phyloP scores from a whole-genome alignment of 2,329 filamentous ascomycete species.

The Phialophora tarda region DNA sequence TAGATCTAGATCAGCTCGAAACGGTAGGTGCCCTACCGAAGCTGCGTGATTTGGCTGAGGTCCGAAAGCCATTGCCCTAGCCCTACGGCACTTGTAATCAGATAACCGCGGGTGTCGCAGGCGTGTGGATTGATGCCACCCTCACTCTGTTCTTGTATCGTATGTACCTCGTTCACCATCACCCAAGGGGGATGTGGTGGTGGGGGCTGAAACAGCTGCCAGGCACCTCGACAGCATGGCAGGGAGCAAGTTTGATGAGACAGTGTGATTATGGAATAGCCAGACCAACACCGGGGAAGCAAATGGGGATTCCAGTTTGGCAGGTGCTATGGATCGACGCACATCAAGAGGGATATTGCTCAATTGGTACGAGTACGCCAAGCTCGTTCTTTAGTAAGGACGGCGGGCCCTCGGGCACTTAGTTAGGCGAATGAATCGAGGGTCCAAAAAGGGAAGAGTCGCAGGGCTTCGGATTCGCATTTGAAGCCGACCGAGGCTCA shows the following conservation, averaged over 20 bases:
- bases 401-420: constrained; percentile 16
- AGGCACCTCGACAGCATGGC: neutral
- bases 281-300: neutral
- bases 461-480: constrained; percentile 14
- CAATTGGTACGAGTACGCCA: constrained; percentile 20
- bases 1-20: neutral
- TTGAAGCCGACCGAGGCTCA: constrained; percentile 1
- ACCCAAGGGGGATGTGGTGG: neutral
- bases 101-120: neutral
- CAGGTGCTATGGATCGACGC: constrained; percentile 5
- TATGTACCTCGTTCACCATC: neutral
- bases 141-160: neutral
- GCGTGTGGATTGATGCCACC: neutral
- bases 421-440: constrained; percentile 16
- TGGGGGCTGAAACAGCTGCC: constrained; percentile 6
- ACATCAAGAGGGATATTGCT: constrained; percentile 15
- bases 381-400: constrained; percentile 33
- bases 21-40: neutral
- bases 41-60: neutral
- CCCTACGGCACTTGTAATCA: neutral
- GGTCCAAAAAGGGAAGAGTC: constrained; percentile 13
- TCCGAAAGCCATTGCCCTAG: neutral
- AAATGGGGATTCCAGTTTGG: neutral
- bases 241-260: neutral
- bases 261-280: constrained; percentile 9